Evolutionary conservation across 495 filamentous ascomycete genomes (phyloP).

Genomic region (Xylaria venustula): DNA sequence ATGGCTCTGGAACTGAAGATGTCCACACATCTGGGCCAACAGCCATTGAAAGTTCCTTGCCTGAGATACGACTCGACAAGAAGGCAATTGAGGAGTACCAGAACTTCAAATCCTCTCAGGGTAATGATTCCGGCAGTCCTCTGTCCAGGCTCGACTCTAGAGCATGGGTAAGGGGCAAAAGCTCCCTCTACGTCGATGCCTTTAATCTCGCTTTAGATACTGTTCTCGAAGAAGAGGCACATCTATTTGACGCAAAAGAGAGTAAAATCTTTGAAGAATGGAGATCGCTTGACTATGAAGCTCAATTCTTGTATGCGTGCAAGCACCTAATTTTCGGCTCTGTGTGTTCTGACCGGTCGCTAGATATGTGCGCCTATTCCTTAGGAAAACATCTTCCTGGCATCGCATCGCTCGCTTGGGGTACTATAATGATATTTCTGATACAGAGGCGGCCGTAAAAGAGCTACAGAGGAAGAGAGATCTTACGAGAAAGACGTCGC

Average conservation of each 20-base stretch:
- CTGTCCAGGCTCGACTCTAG: conserved; percentile 35
- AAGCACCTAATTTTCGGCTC: neutral
- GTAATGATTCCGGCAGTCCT: conserved; percentile 40
- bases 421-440: conserved; percentile 80
- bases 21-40: conserved; percentile 49
- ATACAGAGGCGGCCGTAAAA: conserved; percentile 62
- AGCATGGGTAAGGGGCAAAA: conserved; percentile 53
- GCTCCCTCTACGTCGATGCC: conserved; percentile 95
- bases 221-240: conserved; percentile 83
- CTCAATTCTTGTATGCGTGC: conserved; percentile 77
- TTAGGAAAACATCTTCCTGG: conserved; percentile 94
- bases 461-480: conserved; percentile 47
- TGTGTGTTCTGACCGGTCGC: neutral
- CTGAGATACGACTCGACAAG: conserved; percentile 62
- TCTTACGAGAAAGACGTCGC: conserved; percentile 11
- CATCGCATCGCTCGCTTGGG: conserved; percentile 75
- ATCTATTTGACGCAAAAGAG: conserved; percentile 83
- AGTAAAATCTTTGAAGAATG: conserved; percentile 74
- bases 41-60: conserved; percentile 75
- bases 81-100: conserved; percentile 83
- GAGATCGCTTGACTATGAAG: conserved; percentile 73
- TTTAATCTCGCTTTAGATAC: conserved; percentile 93
- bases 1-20: conserved; percentile 27
- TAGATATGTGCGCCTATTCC: conserved; percentile 85
- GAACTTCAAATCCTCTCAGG: conserved; percentile 45